Conservation (phyloP, 2,329 filamentous ascomycete species). For the Pseudopyricularia cyperi region DNA sequence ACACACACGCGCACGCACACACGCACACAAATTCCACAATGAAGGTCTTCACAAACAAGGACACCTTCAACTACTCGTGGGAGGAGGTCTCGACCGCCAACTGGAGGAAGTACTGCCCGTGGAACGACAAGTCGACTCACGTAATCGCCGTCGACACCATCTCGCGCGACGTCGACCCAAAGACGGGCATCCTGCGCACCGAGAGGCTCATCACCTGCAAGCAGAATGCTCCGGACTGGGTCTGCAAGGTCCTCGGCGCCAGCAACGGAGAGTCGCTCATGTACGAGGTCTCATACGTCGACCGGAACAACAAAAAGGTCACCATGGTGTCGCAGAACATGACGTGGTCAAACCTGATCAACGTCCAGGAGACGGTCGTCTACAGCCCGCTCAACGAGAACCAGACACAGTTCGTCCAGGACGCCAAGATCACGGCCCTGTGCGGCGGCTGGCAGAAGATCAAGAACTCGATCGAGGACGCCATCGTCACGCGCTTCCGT, state of each 20-base stretch:
- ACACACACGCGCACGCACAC: too few relatives aligned
- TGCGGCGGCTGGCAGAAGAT: conserved; percentile 97
- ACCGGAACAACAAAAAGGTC: conserved; percentile 69
- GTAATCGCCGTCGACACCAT: conserved; percentile 93
- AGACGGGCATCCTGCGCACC: conserved; percentile 46
- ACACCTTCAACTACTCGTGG: conserved; percentile 97
- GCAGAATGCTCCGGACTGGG: conserved; percentile 61
- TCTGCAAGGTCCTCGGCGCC: conserved; percentile 62
- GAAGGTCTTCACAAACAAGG: conserved; percentile 88
- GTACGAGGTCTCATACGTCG: conserved; percentile 92
- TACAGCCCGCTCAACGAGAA: conserved; percentile 52
- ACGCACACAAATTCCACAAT: conserved; percentile 32
- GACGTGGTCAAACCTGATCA: conserved; percentile 82
- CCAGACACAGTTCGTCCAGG: conserved; percentile 74
- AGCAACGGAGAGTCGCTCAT: conserved; percentile 69
- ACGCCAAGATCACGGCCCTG: conserved; percentile 83
- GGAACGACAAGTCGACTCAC: conserved; percentile 98
- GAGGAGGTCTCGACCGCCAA: conserved; percentile 95
- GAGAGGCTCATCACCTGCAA: conserved; percentile 51
- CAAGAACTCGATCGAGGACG: conserved; percentile 88
- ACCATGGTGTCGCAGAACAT: conserved; percentile 96
- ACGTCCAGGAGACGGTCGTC: conserved; percentile 82
- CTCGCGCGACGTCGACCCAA: conserved; percentile 47
- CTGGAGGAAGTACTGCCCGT: conserved; percentile 97
- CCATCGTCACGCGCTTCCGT: conserved; percentile 73